These are phyloP conservation scores for Cyberlindnera japonica DNA, from an alignment of 805 yeast genomes.

Conservation along the genomic window DNA sequence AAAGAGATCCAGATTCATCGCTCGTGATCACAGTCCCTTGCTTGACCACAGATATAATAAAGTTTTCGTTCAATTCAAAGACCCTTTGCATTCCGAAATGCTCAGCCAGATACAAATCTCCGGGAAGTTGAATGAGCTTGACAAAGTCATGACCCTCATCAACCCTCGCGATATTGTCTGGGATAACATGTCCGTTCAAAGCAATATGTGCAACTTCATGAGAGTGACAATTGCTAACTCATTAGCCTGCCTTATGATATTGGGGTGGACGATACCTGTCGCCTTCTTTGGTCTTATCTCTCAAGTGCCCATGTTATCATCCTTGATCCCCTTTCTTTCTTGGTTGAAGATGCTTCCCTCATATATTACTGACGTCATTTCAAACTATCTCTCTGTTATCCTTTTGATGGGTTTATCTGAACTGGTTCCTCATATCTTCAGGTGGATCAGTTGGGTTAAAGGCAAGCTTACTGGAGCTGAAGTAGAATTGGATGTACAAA, in stretches of 20 bases:
- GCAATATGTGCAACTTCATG: slow-evolving; percentile 33
- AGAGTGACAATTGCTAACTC: slow-evolving; percentile 44
- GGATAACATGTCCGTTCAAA: slow-evolving; percentile 49
- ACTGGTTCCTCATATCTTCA: slow-evolving; percentile 54
- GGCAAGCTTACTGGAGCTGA: slow-evolving; percentile 60
- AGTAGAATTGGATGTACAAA: slow-evolving; percentile 67
- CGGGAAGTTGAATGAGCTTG: slow-evolving; percentile 39
- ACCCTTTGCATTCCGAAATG: slow-evolving; percentile 54
- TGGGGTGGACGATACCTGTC: slow-evolving; percentile 79
- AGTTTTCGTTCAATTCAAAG: slow-evolving; percentile 60
- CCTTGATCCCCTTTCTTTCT: slow-evolving; percentile 54
- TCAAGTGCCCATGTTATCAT: slow-evolving; percentile 63
- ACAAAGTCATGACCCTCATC: slow-evolving; percentile 45
- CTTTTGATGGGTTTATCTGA: slow-evolving; percentile 62
- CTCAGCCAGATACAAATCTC: slow-evolving; percentile 57
- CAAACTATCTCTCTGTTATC: slow-evolving; percentile 66
- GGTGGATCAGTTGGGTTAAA: slow-evolving; percentile 49
- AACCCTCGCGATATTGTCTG: slow-evolving; percentile 71
- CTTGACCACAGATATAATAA: slow-evolving; percentile 34
- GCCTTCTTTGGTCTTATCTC: slow-evolving; percentile 74
- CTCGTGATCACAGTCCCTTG: slow-evolving; percentile 23
- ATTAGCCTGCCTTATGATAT: slow-evolving; percentile 46
- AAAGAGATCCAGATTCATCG: slow-evolving; percentile 14
- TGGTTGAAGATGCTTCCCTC: slow-evolving; percentile 56
- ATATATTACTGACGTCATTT: slow-evolving; percentile 46